Evolutionary conservation across 805 yeast genomes (phyloP), one percentile per base, ranked within the genome.

Genomic region (Saturnispora zaruensis): DNA sequence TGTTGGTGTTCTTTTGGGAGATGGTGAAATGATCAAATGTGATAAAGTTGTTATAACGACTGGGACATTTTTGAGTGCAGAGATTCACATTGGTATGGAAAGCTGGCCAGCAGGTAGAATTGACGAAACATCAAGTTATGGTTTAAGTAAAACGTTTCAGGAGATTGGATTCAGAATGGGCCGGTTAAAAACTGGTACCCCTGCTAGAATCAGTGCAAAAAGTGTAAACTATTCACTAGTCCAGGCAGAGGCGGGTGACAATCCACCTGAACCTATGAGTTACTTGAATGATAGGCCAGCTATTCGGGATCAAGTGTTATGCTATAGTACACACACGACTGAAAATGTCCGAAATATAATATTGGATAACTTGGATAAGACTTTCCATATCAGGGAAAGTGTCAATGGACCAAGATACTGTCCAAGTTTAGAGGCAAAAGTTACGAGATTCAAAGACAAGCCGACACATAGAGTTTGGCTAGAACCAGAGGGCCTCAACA

Each of bases 321-420:
- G 97, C 60, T 82, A 82, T 64, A 78, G 83, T 46, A 90, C 99
- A 0, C 63, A 72, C 32, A 93, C 99, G 0, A 89, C 88, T 0
- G 76, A 79, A 0, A 78, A 73, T 37, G 69, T 95, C 50, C 97
- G 90, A 61, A 74, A 81, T 1, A 67, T 87, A 37, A 71, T 93
- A 20, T 68, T 80, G 13, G 66, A 72, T 0, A 91, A 93, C 61
- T 70, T 93, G 44, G 84, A 87, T 61, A 78, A 85, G 59, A 82
- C 96, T 4, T 79, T 93, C 6, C 99, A 93, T 65, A 91, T 93
- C 30, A 70, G 90, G 52, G 98, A 93, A 66, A 84, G 95, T 0
- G 96, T 91, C 5, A 87, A 87, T 58, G 99, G 99, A 0, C 99
- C 99, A 2, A 70, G 99, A 26, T 93, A 93, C 64, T 93, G 99